A percentile compares a stretch with the other conserved stretches of the same genome.
Conservation (phyloP, 2,329 filamentous ascomycete genomes). For the Fusarium sp. region DNA sequence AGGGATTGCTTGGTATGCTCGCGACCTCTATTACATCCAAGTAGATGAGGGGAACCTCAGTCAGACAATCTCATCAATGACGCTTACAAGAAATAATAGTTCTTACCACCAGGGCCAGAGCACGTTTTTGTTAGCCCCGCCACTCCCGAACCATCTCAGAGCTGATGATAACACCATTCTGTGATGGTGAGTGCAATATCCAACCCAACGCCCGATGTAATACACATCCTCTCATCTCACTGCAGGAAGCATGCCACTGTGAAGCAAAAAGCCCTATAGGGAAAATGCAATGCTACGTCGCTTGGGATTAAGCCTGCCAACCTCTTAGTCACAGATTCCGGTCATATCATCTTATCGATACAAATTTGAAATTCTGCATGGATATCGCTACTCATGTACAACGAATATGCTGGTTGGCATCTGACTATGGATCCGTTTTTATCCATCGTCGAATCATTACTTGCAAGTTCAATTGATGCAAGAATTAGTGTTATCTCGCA, state of each 20-base stretch:
- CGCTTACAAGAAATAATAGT: background rate
- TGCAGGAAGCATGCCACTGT: background rate
- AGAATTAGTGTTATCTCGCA: background rate
- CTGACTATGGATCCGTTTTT: background rate
- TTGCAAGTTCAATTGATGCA: background rate
- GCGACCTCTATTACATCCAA: rapidly evolving
- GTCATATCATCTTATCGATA: background rate
- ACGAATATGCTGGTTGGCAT: background rate
- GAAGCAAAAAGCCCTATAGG: background rate
- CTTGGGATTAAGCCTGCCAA: background rate
- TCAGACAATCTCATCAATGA: background rate
- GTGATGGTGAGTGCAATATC: background rate
- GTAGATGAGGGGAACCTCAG: background rate
- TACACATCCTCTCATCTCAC: background rate
- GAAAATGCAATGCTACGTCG: slow-evolving; percentile 11
- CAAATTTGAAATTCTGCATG: background rate
- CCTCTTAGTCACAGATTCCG: background rate
- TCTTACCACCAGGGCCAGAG: background rate
- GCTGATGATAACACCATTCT: background rate
- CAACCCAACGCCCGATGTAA: background rate
- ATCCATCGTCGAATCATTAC: background rate
- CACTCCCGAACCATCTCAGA: background rate
- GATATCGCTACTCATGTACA: rapidly evolving
- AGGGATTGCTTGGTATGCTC: background rate
- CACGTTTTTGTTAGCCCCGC: background rate